A percentile compares a stretch with the other conserved stretches of the same genome.
Evolutionary conservation across 352 stramenopile genomes (phyloP).

Genomic region (Bremia lactucae): DNA sequence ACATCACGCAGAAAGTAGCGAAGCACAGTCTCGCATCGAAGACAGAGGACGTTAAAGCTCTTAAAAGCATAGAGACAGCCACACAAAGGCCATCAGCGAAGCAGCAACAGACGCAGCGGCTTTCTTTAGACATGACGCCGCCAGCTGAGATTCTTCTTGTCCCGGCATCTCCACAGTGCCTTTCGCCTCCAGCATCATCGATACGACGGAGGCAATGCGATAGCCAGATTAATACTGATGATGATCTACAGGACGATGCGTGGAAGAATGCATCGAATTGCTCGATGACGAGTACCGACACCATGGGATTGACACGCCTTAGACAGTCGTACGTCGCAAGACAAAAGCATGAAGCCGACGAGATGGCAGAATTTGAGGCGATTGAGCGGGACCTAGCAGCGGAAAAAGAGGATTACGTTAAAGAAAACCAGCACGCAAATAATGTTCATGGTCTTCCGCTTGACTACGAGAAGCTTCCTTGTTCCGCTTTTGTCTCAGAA

Average conservation of each 20-base stretch:
- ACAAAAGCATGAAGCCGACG: conserved; percentile 46
- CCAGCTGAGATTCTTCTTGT: conserved; percentile 2
- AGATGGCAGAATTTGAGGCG: conserved; percentile 72
- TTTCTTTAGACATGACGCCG: conserved; percentile 11
- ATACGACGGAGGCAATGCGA: conserved; percentile 5
- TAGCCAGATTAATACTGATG: neutral
- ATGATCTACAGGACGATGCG: neutral
- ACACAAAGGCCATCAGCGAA: neutral
- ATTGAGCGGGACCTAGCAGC: conserved; percentile 54
- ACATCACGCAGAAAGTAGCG: conserved; percentile 37
- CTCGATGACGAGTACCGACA: conserved; percentile 36
- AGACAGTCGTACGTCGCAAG: conserved; percentile 47
- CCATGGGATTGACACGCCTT: conserved; percentile 39
- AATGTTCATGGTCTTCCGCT: conserved; percentile 6
- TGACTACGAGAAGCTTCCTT: conserved; percentile 8
- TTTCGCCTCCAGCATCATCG: conserved; percentile 12
- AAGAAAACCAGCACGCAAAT: conserved; percentile 25
- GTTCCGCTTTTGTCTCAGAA: conserved; percentile 21
- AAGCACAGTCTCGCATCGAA: conserved; percentile 55
- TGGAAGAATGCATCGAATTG: conserved; percentile 22
- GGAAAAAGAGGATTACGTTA: conserved; percentile 48
- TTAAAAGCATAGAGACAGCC: neutral
- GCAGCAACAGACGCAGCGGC: neutral
- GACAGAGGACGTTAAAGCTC: conserved; percentile 15
- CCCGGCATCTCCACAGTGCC: conserved; percentile 2